These are phyloP conservation scores for Aspergillus costaricaensis DNA, from an alignment of 2,329 filamentous ascomycete genomes.

Conservation along the genomic window DNA sequence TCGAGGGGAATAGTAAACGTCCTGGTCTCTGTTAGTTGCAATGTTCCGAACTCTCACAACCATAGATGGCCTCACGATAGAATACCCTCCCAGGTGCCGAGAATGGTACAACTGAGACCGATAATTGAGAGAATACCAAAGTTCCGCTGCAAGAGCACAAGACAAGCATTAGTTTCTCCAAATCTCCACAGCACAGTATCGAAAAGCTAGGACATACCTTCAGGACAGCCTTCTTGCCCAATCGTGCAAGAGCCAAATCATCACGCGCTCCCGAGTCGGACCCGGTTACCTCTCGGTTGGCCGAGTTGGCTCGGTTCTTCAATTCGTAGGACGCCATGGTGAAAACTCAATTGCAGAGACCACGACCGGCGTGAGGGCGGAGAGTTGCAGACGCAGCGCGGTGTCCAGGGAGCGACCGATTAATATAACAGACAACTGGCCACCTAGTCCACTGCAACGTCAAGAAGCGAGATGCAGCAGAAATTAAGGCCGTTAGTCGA, in stretches of 20 bases:
- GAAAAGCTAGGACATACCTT: constrained; percentile 11
- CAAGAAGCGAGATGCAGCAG: neutral
- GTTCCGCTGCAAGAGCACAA: constrained; percentile 17
- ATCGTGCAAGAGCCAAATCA: constrained; percentile 15
- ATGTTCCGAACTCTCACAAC: neutral
- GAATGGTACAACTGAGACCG: constrained; percentile 27
- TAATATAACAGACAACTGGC: neutral
- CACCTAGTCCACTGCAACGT: neutral
- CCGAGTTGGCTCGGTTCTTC: constrained; percentile 2
- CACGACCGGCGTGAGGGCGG: neutral
- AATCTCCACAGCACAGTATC: too few species aligned
- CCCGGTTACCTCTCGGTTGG: neutral
- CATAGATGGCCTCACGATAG: constrained; percentile 6
- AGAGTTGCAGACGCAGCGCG: neutral
- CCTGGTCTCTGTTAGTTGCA: constrained; percentile 1
- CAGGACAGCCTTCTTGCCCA: constrained; percentile 24
- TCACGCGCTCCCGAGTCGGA: constrained; percentile 9
- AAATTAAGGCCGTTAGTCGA: neutral
- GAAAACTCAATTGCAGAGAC: neutral
- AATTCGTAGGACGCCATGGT: constrained; percentile 11
- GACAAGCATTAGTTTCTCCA: neutral
- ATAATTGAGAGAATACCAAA: constrained; percentile 24
- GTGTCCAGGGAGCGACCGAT: neutral
- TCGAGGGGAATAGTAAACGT: constrained; percentile 14
- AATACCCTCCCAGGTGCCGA: constrained; percentile 26